phyloP scores from a whole-genome alignment of 352 stramenopile species.

The Aphanomyces cochlioides region DNA sequence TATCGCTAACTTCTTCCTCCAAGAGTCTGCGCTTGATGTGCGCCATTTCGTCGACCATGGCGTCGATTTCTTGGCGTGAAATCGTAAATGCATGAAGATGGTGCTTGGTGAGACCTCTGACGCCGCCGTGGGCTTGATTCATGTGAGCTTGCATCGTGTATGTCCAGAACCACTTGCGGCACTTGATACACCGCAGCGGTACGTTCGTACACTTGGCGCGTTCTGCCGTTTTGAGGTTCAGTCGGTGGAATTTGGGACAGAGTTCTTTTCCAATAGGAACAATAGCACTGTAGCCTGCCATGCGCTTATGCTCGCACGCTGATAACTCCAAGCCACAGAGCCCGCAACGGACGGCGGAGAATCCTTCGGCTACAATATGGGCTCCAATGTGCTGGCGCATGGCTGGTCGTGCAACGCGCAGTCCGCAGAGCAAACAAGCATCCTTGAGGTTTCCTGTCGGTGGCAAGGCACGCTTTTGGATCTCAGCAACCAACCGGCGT shows the following conservation, averaged over 20 bases:
- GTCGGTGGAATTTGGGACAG: neutral
- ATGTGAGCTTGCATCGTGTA: conserved; percentile 15
- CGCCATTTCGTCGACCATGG: neutral
- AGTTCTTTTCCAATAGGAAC: conserved; percentile 1
- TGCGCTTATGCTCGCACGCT: neutral
- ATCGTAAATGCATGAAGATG: neutral
- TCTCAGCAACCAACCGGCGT: neutral
- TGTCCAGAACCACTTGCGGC: conserved; percentile 17
- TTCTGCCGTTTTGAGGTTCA: neutral
- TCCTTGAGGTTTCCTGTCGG: neutral
- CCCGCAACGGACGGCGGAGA: conserved; percentile 2
- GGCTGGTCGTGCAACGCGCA: neutral
- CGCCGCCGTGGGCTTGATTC: neutral
- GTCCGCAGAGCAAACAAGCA: neutral
- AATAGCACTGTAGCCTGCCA: neutral
- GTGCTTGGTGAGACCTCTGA: neutral
- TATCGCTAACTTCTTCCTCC: neutral
- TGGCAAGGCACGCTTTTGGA: neutral
- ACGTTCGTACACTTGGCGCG: conserved; percentile 18
- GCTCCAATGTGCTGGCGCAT: conserved; percentile 11
- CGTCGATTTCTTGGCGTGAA: neutral
- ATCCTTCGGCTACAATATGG: conserved; percentile 9
- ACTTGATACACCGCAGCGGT: neutral
- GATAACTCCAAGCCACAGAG: conserved; percentile 1
- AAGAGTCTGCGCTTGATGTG: neutral